Evolutionary conservation across 116 monocot genomes (phyloP), one percentile per base, ranked within the genome.

Genomic region (Trichopus zeylanicus): DNA sequence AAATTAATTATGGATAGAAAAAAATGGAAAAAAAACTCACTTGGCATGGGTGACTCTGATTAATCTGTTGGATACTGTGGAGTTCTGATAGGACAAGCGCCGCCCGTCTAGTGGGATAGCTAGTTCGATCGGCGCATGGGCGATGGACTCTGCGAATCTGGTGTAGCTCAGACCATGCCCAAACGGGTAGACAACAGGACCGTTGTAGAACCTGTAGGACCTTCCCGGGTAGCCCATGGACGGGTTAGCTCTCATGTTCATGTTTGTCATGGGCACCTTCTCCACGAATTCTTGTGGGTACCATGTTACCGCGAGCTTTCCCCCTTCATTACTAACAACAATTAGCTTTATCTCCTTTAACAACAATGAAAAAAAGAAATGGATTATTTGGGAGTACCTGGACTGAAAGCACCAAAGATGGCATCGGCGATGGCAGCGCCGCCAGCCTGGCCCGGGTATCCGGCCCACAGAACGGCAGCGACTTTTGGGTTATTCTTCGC

Each of bases 261-360:
- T 91, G 52, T 86, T 65, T 5, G 91, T 81, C 91, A 91, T 91
- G 0, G 83, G 62, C 0, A 86, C 75, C 59, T 54, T 81, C 5
- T 70, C 57, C 15, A 73, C 70, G 61, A 59, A 91, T 15, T 56
- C 75, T 42, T 86, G 73, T 0, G 91, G 91, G 55, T 91, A 91
- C 91, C 91, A 91, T 20, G 91, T 91, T 70, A 81, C 51, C 11
- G 91, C 78, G 3, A 91, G 64, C 55, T 83, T 91, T 1, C 91
- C 91, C n/a, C 91, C 91, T 86, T 31, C 25, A 54, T 31, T 7
- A n/a, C n/a, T n/a, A n/a, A 29, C 3, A 55, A 18, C 29, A 55
- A 15, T 55, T 29, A 16, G 13, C 1, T 12, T 29, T 29, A 7
- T n/a, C n/a, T n/a, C n/a, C n/a, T n/a, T n/a, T n/a, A n/a, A n/a